Conservation (phyloP, 202 grass and related monocot species). For the Brachypodium distachyon region DNA sequence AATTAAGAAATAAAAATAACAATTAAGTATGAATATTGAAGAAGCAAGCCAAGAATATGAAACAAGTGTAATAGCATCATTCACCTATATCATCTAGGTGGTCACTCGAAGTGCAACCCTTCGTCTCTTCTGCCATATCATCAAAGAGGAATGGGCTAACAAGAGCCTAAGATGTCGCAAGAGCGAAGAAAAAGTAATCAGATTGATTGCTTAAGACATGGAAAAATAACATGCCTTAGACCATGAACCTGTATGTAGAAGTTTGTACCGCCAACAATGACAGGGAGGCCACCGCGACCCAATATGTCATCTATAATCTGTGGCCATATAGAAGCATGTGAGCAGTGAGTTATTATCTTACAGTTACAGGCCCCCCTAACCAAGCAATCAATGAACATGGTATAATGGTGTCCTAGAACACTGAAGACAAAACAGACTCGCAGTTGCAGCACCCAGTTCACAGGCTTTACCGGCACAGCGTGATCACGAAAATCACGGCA, state of each 20-base stretch:
- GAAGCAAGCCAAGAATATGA: not conserved
- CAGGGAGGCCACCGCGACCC: constrained; percentile 61
- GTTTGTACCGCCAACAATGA: constrained; percentile 92
- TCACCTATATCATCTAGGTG: constrained; percentile 22
- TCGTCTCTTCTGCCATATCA: constrained; percentile 52
- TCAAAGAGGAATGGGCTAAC: constrained; percentile 79
- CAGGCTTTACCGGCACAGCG: constrained; percentile 45
- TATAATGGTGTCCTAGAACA: not conserved
- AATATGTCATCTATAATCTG: constrained; percentile 82
- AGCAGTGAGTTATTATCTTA: not conserved
- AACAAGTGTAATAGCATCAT: not conserved
- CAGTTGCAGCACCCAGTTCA: not conserved
- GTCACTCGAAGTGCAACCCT: constrained; percentile 7
- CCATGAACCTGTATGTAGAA: constrained; percentile 85
- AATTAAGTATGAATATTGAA: not conserved
- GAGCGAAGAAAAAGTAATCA: not conserved
- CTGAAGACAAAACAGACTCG: not conserved
- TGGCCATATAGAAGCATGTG: not conserved
- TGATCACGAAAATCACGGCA: constrained; percentile 61
- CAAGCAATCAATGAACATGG: not conserved
- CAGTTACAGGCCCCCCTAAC: not conserved
- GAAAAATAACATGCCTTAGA: not conserved
- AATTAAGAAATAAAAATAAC: not conserved
- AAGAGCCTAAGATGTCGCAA: constrained; percentile 43
- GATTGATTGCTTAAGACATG: not conserved